A percentile compares a stretch with the other conserved stretches of the same genome.
phyloP scores from a whole-genome alignment of 2,329 filamentous ascomycete genomes.

The Plectosphaerella cucumerina region DNA sequence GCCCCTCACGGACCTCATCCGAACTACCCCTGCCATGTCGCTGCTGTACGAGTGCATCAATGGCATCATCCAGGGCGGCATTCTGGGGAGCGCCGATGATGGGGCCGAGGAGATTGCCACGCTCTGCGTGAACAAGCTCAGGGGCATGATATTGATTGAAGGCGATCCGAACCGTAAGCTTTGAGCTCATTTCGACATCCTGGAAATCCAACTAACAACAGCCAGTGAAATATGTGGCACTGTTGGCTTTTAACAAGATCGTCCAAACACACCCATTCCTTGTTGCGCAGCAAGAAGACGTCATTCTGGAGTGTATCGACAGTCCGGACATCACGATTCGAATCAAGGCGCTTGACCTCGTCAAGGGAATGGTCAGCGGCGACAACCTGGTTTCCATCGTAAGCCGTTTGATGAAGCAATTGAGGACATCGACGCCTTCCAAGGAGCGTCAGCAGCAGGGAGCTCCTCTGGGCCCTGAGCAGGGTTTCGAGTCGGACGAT shows the following conservation, averaged over 20 bases:
- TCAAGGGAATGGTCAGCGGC: slow-evolving; percentile 87
- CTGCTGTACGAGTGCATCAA: slow-evolving; percentile 97
- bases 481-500: slow-evolving; percentile 43
- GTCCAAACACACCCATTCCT: slow-evolving; percentile 83
- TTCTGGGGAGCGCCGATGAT: slow-evolving; percentile 77
- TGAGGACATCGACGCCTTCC: slow-evolving; percentile 60
- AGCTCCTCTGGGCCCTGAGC: slow-evolving; percentile 39
- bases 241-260: slow-evolving; percentile 94
- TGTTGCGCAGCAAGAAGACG: slow-evolving; percentile 89
- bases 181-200: background rate
- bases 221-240: slow-evolving; percentile 86
- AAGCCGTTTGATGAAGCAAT: slow-evolving; percentile 80
- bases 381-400: slow-evolving; percentile 84
- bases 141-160: slow-evolving; percentile 91
- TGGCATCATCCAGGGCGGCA: slow-evolving; percentile 94
- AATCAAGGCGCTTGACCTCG: slow-evolving; percentile 85
- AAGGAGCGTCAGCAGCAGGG: slow-evolving; percentile 38
- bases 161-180: slow-evolving; percentile 85
- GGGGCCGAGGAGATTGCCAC: slow-evolving; percentile 90
- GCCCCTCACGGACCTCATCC: slow-evolving; percentile 87
- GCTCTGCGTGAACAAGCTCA: slow-evolving; percentile 86
- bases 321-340: slow-evolving; percentile 95
- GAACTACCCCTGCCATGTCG: slow-evolving; percentile 97
- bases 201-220: slow-evolving; percentile 8
- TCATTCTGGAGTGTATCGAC: slow-evolving; percentile 94